Conservation (phyloP, 2,329 filamentous ascomycete genomes). For the Elsinoe batatas region DNA sequence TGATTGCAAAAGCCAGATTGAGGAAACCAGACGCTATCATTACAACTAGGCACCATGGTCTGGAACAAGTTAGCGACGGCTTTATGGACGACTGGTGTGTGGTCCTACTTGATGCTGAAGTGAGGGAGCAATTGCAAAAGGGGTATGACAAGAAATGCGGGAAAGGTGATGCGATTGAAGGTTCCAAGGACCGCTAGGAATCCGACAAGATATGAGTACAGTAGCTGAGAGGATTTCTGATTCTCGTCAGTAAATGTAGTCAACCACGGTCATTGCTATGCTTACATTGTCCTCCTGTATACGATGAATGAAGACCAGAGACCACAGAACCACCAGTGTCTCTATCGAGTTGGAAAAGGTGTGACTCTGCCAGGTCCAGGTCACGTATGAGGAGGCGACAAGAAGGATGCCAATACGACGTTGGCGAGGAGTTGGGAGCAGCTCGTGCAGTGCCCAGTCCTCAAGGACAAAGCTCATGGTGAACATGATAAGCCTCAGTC, state of each 20-base stretch:
- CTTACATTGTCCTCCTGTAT: conserved; percentile 70
- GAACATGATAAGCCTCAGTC: conserved; percentile 83
- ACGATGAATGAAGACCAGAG: conserved; percentile 78
- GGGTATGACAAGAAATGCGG: conserved; percentile 80
- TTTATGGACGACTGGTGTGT: neutral
- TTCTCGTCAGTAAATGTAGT: neutral
- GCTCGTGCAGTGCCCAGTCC: conserved; percentile 93
- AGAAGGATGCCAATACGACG: conserved; percentile 68
- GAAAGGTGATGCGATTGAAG: conserved; percentile 97
- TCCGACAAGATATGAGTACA: conserved; percentile 68
- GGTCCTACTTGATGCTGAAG: conserved; percentile 66
- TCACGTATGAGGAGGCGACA: conserved; percentile 93
- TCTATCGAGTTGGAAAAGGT: conserved; percentile 98
- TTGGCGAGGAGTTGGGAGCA: conserved; percentile 64
- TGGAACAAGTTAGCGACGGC: conserved; percentile 21
- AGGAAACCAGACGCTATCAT: conserved; percentile 55
- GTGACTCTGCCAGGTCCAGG: conserved; percentile 97
- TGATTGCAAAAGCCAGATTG: conserved; percentile 65
- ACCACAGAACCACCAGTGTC: conserved; percentile 87
- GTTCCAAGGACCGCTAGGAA: conserved; percentile 74
- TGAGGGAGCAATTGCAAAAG: conserved; percentile 74
- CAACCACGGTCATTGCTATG: conserved; percentile 15
- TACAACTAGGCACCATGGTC: conserved; percentile 50
- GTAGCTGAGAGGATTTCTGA: conserved; percentile 63
- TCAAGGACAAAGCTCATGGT: conserved; percentile 89